Base-by-base conservation (phyloP, 805 yeast genomes). In the Candida xyloterini region DNA sequence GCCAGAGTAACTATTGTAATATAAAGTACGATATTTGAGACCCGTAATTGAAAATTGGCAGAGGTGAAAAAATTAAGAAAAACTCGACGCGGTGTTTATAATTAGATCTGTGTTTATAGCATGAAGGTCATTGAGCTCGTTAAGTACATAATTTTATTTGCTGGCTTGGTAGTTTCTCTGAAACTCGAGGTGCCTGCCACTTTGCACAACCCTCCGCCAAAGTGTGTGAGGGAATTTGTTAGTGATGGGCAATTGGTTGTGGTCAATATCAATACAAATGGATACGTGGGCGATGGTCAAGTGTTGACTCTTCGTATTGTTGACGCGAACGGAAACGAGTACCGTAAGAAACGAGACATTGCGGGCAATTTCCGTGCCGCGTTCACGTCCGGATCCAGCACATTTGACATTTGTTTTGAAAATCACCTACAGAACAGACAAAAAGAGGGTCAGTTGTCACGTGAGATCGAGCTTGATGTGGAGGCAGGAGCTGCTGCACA, bases 401-500 rank as follows among this genome's bases (percentile, higher is more conserved):
- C 91, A 2, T 80, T 93, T 60, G 99, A 93, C 65, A 78, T 93
- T 40, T 93, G 99, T 65, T 84, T 93, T 66, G 84, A 81, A 44
- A 91, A 93, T 63, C 61, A 70, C 35, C 60, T 65, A 31, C 61
- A 66, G 53, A 59, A 61, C 15, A 65, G 64, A 35, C 60, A 59
- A 45, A 62, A 65, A 40, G 73, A 74, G 20, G 67, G 70, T 32
- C 47, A 50, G 33, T 55, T 74, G 51, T 62, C 67, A 44, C 81
- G 98, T 63, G 82, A 82, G 38, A 70, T 93, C 53, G 96, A 89
- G 57, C 70, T 93, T 56, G 97, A 90, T 49, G 82, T 93, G 44
- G 98, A 93, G 64, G 81, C 89, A 47, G 99, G 99, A 30, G 86
- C 97, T 36, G 86, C 89, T 55, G 99, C 98, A 29, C 83, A 98